Evolutionary conservation across 2,329 filamentous ascomycete species (phyloP).

Genomic region (Penicillium sp.): DNA sequence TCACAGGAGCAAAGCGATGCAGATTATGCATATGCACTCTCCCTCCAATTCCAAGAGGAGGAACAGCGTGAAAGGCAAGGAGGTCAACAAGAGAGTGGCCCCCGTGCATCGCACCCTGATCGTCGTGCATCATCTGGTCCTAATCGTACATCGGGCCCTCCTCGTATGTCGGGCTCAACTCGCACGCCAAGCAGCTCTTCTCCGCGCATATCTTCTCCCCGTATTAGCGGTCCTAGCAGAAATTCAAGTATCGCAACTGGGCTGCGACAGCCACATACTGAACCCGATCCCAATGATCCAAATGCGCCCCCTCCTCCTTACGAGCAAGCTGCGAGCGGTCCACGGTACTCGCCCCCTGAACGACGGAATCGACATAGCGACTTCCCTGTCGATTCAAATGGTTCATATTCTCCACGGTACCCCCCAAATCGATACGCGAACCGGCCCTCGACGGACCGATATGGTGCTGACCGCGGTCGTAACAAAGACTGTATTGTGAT

Average conservation of each 20-base stretch:
- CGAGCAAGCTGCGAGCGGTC: constrained; percentile 64
- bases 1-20: constrained; percentile 69
- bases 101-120: not conserved
- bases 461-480: constrained; percentile 20
- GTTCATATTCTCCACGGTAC: constrained; percentile 26
- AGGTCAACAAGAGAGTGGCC: constrained; percentile 43
- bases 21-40: constrained; percentile 84
- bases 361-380: constrained; percentile 41
- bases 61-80: constrained; percentile 67
- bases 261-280: constrained; percentile 17
- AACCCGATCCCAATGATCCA: constrained; percentile 48
- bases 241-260: constrained; percentile 28
- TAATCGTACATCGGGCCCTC: constrained; percentile 26
- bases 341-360: constrained; percentile 58
- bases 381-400: constrained; percentile 16
- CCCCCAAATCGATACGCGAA: constrained; percentile 10
- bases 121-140: constrained; percentile 25
- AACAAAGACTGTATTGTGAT: constrained; percentile 50
- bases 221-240: constrained; percentile 20
- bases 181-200: constrained; percentile 3
- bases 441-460: constrained; percentile 9
- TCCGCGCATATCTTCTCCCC: constrained; percentile 14
- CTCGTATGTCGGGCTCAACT: constrained; percentile 4
- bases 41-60: constrained; percentile 92
- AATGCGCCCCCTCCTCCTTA: constrained; percentile 65